Base-by-base conservation (phyloP, 306 rosid genomes). In the Lathyrus sativus region DNA sequence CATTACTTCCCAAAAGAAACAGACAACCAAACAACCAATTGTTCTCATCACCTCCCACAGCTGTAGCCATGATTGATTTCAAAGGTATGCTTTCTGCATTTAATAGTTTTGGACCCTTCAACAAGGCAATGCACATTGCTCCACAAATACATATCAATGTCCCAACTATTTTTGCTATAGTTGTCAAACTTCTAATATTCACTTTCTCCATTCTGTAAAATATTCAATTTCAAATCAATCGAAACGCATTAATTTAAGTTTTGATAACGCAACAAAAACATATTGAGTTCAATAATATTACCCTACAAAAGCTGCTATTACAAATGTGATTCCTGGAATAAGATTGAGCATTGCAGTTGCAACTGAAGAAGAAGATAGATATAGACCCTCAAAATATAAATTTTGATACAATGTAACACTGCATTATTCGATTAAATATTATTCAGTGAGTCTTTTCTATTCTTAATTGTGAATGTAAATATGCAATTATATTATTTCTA, bases 51-150 rank as follows among this genome's bases (percentile, higher is more conserved):
- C 38, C 26, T 26, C 2, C 15, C 0, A 14, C 26, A 2, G 11
- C 65, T 6, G 73, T 57, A 3, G 57, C 73, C 17, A 72, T 60
- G 11, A 69, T 0, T 14, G 81, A 69, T 61, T 68, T 64, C 62
- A 63, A 43, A 1, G 65, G 79, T n/a, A 77, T 7, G 2, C 29
- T 29, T 53, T 76, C 37, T 22, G 71, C 38, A 56, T 83, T 85
- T 0, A 87, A 43, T 11, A 85, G 83, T 72, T 80, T 87, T 38
- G 83, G 83, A 10, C 93, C 93, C 74, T 61, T 85, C 44, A 85
- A 28, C 63, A 87, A 78, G 6, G 84, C 85, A 73, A 85, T 83
- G 14, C 77, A 65, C 44, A 76, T 41, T 12, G 93, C 90, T 60
- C 86, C 90, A 57, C 63, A 9, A 0, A 87, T 86, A 59, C 90